Conservation (phyloP, 2,329 filamentous ascomycete species). For the Colletotrichum cuscutae region DNA sequence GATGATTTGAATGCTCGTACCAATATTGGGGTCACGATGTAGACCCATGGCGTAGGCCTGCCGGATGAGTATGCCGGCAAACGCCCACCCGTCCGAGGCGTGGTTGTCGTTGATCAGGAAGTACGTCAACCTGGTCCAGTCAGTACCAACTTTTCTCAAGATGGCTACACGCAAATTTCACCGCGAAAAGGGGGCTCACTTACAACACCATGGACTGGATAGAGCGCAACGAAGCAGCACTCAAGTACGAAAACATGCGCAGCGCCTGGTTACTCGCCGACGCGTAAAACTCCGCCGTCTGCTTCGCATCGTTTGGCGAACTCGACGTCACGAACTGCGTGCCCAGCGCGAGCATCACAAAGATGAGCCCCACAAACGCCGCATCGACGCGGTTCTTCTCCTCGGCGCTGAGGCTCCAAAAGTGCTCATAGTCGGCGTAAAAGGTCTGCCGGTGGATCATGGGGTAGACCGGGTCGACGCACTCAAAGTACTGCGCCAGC, state of each 20-base stretch:
- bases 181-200: not conserved
- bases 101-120: slow-evolving; percentile 90
- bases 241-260: slow-evolving; percentile 80
- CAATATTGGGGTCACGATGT: slow-evolving; percentile 82
- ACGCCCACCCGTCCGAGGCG: slow-evolving; percentile 84
- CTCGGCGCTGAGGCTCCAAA: slow-evolving; percentile 71
- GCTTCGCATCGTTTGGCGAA: slow-evolving; percentile 71
- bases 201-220: slow-evolving; percentile 82
- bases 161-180: not conserved
- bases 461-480: slow-evolving; percentile 83
- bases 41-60: slow-evolving; percentile 86
- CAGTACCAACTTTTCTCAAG: not conserved
- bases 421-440: slow-evolving; percentile 81
- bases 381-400: slow-evolving; percentile 73
- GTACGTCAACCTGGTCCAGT: slow-evolving; percentile 67
- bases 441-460: slow-evolving; percentile 82
- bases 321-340: slow-evolving; percentile 78
- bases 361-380: slow-evolving; percentile 77
- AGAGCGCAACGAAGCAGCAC: slow-evolving; percentile 76
- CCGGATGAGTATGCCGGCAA: slow-evolving; percentile 79
- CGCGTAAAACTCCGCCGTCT: slow-evolving; percentile 84
- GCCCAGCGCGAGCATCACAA: slow-evolving; percentile 80
- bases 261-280: slow-evolving; percentile 83
- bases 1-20: slow-evolving; percentile 45
- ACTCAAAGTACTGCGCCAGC: slow-evolving; percentile 71